Conservation (phyloP, 164 flowering plant species). For the Berberis thunbergii region DNA sequence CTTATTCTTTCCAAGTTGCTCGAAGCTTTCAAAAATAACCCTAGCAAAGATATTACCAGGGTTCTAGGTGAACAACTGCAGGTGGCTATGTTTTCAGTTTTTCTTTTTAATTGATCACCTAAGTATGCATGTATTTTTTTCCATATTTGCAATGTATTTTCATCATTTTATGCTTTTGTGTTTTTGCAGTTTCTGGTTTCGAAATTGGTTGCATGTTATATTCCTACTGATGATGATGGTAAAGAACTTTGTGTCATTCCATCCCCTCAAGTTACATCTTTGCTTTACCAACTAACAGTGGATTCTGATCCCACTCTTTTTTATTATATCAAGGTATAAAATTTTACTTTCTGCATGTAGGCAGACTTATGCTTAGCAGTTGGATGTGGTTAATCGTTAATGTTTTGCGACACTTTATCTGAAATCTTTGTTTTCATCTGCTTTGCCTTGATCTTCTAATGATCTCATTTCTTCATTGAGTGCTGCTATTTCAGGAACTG, state of each 20-base stretch:
- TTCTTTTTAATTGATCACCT: background rate
- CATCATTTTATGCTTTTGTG: background rate
- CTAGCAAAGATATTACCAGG: constrained; percentile 28
- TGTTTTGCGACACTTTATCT: background rate
- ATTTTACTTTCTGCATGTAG: background rate
- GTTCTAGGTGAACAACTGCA: constrained; percentile 84
- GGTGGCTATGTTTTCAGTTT: constrained; percentile 22
- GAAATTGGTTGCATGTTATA: constrained; percentile 70
- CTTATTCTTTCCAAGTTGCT: constrained; percentile 53
- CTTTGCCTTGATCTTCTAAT: background rate
- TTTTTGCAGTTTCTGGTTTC: constrained; percentile 70
- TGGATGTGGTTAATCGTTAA: background rate
- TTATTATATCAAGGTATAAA: constrained; percentile 57
- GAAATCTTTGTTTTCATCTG: background rate
- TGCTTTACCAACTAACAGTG: constrained; percentile 62
- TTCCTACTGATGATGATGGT: constrained; percentile 30
- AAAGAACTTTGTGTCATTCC: constrained; percentile 14
- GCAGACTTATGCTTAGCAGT: background rate
- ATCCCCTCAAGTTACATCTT: constrained; percentile 41
- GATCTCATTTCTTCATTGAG: background rate
- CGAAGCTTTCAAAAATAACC: constrained; percentile 31
- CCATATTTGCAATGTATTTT: background rate
- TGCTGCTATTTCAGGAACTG: constrained; percentile 42
- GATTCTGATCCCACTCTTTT: constrained; percentile 65
- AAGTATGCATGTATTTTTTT: background rate